Evolutionary conservation across 805 yeast genomes (phyloP), one percentile per base, ranked within the genome.

Genomic region (Maudiozyma barnettii): DNA sequence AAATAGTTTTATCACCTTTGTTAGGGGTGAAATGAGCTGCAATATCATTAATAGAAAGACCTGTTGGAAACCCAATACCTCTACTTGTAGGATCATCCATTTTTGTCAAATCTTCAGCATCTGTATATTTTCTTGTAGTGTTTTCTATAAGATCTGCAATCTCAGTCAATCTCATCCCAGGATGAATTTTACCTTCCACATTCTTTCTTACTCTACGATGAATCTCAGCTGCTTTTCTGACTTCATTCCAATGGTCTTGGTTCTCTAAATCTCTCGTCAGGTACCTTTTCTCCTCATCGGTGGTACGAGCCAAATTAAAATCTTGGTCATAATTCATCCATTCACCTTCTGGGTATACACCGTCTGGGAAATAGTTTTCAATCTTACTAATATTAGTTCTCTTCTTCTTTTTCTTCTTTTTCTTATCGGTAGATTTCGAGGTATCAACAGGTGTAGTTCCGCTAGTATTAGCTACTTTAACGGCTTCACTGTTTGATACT

Each of bases 11-110:
- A 65, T 93, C 99, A 12, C 96, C 96, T 5, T 91, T 83, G 68
- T 93, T 93, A 13, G 99, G 99, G 0, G 98, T 91, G 68, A 89
- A 93, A 65, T 93, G 99, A 0, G 99, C 99, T 22, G 99, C 99
- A 61, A 88, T 82, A 61, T 89, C 85, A 68, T 93, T 93, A 53
- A 91, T 67, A 1, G 96, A 87, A 37, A 93, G 76, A 49, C 99
- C 99, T n/a, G 97, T 89, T 44, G 99, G 99, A 75, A 93, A 93
- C 5, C 98, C 99, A 58, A 90, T 79, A 37, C 99, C 99, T 16
- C 88, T 93, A 22, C 69, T 65, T 43, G 63, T 61, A 16, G 66
- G 66, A 41, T 57, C 53, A 4, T 57, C 63, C 56, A 57, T 57
- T 51, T 76, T 73, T 29, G 77, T 74, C 39, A 79, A 74, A 57